Conservation (phyloP, 768 basidiomycete species). For the Chalciporus pseudorubinellus region DNA sequence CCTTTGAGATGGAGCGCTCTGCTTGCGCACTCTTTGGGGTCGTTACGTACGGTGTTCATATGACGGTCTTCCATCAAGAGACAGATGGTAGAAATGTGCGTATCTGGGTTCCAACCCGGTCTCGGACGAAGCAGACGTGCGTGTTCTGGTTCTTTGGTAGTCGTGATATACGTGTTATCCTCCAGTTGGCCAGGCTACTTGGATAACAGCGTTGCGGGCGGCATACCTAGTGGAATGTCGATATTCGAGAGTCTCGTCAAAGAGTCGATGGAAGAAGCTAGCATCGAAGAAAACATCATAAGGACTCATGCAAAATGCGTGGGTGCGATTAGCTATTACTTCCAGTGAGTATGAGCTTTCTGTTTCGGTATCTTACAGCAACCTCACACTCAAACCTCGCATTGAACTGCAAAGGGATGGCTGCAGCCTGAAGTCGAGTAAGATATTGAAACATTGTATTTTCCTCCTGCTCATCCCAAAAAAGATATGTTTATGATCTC, state of each 20-base stretch:
- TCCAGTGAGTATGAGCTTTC: slow-evolving; percentile 43
- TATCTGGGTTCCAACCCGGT: slow-evolving; percentile 87
- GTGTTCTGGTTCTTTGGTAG: slow-evolving; percentile 24
- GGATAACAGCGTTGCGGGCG: slow-evolving; percentile 92
- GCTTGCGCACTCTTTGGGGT: slow-evolving; percentile 89
- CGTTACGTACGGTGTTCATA: slow-evolving; percentile 89
- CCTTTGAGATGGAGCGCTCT: slow-evolving; percentile 86
- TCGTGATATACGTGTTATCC: neutral
- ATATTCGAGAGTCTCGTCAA: slow-evolving; percentile 78
- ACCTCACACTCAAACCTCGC: neutral
- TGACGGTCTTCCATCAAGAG: slow-evolving; percentile 60
- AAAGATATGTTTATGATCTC: slow-evolving; percentile 84
- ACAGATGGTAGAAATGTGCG: slow-evolving; percentile 41
- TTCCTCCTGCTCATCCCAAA: neutral
- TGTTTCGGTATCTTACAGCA: neutral
- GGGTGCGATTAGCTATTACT: slow-evolving; percentile 83
- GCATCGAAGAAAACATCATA: slow-evolving; percentile 65
- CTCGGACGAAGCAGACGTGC: slow-evolving; percentile 86
- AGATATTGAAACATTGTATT: slow-evolving; percentile 20
- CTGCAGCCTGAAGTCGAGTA: slow-evolving; percentile 87
- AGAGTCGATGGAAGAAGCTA: slow-evolving; percentile 93
- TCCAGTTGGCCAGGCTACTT: slow-evolving; percentile 78
- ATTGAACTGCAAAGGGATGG: slow-evolving; percentile 43
- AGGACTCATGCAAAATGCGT: slow-evolving; percentile 53
- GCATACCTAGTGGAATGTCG: slow-evolving; percentile 78